These are phyloP conservation scores for Auricularia cornea DNA, from an alignment of 768 basidiomycete species.

Conservation along the genomic window DNA sequence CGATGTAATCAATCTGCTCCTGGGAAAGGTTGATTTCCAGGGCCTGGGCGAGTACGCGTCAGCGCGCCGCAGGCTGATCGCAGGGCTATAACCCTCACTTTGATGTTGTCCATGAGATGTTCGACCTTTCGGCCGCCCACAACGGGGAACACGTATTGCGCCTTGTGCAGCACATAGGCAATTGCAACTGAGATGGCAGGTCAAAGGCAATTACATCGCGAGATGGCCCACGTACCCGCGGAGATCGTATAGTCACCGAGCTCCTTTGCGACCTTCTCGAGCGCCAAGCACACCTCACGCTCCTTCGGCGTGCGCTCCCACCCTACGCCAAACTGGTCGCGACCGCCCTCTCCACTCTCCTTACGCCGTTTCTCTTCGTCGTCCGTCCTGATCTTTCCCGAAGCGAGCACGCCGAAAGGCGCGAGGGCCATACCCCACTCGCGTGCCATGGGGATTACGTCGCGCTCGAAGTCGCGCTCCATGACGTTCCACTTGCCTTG, in stretches of 20 bases:
- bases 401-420: neutral
- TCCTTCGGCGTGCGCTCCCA: constrained; percentile 8
- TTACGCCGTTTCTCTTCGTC: constrained; percentile 17
- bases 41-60: too few species aligned
- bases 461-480: constrained; percentile 31
- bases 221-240: constrained; percentile 35
- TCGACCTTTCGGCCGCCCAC: constrained; percentile 17
- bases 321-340: neutral
- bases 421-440: constrained; percentile 18
- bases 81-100: too few species aligned
- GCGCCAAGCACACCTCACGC: constrained; percentile 5
- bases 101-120: constrained; percentile 8
- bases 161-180: constrained; percentile 23
- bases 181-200: constrained; percentile 9
- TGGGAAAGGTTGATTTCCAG: too few species aligned
- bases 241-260: constrained; percentile 40
- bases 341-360: constrained; percentile 18
- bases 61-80: too few species aligned
- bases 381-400: constrained; percentile 14
- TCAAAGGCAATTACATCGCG: neutral
- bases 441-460: constrained; percentile 31
- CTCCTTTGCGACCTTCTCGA: constrained; percentile 37
- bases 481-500: constrained; percentile 30
- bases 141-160: constrained; percentile 19
- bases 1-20: too few species aligned